A percentile compares a stretch with the other conserved stretches of the same genome.
These are phyloP conservation scores for Arabidopsis arenosa DNA, from an alignment of 345 rosid species.

Conservation along the genomic window DNA sequence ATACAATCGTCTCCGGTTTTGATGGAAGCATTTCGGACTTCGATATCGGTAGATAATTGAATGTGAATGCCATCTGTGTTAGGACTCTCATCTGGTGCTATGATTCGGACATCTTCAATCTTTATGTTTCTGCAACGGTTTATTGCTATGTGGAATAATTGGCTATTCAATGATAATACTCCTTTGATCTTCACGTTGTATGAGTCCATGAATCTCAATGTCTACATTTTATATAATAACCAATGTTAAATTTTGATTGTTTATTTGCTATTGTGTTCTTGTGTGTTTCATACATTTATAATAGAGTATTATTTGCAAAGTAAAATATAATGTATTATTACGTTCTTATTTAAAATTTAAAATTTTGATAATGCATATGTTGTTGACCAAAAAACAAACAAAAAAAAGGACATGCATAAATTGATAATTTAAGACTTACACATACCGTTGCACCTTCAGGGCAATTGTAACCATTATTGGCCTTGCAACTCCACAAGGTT, in stretches of 20 bases:
- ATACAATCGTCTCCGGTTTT: slow-evolving; percentile 70
- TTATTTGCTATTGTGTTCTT: background rate
- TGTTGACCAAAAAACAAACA: no score
- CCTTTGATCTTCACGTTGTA: slow-evolving; percentile 53
- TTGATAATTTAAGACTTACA: background rate
- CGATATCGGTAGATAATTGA: slow-evolving; percentile 47
- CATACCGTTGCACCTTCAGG: slow-evolving; percentile 68
- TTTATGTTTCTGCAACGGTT: slow-evolving; percentile 52
- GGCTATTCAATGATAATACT: slow-evolving; percentile 60
- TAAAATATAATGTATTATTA: no score
- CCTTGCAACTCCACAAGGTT: slow-evolving; percentile 63
- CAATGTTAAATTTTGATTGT: background rate
- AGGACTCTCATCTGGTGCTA: slow-evolving; percentile 55
- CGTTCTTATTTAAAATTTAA: no score
- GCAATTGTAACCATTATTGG: slow-evolving; percentile 43
- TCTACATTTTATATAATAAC: slow-evolving; percentile 1
- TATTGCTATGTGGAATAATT: slow-evolving; percentile 57
- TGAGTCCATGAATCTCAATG: slow-evolving; percentile 45
- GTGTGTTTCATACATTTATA: background rate
- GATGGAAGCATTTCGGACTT: slow-evolving; percentile 49
- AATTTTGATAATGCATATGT: no score
- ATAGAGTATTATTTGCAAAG: background rate
- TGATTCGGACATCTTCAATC: slow-evolving; percentile 49
- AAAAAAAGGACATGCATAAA: background rate
- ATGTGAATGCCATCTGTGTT: slow-evolving; percentile 81